A percentile compares a stretch with the other conserved stretches of the same genome.
Conservation (phyloP, 495 filamentous ascomycete genomes). For the Physcia stellaris region DNA sequence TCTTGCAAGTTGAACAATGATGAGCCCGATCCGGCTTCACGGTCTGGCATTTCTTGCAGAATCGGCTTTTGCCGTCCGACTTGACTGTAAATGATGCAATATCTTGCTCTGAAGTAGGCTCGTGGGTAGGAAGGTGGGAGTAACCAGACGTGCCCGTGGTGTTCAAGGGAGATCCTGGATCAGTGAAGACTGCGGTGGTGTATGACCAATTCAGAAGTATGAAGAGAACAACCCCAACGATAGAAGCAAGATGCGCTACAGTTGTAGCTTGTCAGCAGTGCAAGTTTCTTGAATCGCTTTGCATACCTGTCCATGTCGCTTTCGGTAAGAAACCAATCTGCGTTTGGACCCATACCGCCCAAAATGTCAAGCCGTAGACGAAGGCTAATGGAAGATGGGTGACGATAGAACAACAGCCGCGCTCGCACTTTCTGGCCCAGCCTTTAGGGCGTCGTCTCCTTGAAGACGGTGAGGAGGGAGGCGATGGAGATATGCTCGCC, state of each 20-base stretch:
- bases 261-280: neutral
- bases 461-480: slow-evolving; percentile 36
- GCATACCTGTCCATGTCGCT: slow-evolving; percentile 59
- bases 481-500: slow-evolving; percentile 30
- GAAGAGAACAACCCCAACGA: slow-evolving; percentile 60
- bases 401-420: slow-evolving; percentile 62
- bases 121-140: slow-evolving; percentile 48
- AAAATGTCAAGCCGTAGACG: slow-evolving; percentile 77
- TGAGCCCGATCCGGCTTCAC: slow-evolving; percentile 92
- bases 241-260: slow-evolving; percentile 29
- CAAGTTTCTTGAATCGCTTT: slow-evolving; percentile 18
- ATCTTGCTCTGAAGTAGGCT: slow-evolving; percentile 39
- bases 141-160: slow-evolving; percentile 35
- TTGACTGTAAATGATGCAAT: slow-evolving; percentile 64
- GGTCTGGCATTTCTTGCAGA: slow-evolving; percentile 93
- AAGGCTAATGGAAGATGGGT: slow-evolving; percentile 84
- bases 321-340: slow-evolving; percentile 50
- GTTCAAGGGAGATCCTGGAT: slow-evolving; percentile 60
- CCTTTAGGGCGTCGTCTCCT: slow-evolving; percentile 30
- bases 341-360: slow-evolving; percentile 80
- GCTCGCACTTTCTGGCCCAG: slow-evolving; percentile 68
- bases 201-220: slow-evolving; percentile 74
- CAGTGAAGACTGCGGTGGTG: slow-evolving; percentile 81
- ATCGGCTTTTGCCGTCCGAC: slow-evolving; percentile 69
- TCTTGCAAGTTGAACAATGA: slow-evolving; percentile 85